Base-by-base conservation (phyloP, 495 filamentous ascomycete species). In the Antarctomyces pellizariae region DNA sequence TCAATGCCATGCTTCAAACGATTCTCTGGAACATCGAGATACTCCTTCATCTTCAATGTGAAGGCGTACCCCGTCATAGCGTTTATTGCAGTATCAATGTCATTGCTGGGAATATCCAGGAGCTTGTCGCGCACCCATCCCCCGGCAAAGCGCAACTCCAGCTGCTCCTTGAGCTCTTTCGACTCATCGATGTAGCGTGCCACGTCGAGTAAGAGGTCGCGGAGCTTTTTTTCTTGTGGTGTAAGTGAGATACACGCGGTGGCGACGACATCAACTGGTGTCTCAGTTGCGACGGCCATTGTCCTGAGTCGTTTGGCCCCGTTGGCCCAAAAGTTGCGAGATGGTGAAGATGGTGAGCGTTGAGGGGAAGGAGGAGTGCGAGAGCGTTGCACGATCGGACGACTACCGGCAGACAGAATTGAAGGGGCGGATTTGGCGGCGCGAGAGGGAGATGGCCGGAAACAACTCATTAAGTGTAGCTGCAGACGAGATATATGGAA, bases 121-220 rank as follows among this genome's bases (percentile, higher is more conserved):
- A 99, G 61, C 56, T 92, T 95, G 56, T 99, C 86, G 20, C 86
- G 70, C 15, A 99, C 89, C 86, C 86, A 99, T n/a, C 86, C 86
- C 21, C 86, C 86, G 7, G 89, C 83, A 50, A 84, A 93, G 7
- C 86, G 75, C 10, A 99, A 56, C 3, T 69, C 53, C 1, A 67
- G 41, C n/a, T 59, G 56, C 26, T 60, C 57, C 16, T 53, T 39
- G 9, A 39, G 29, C 21, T 42, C 39, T 6, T 54, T 47, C n/a
- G 60, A 53, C 9, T 62, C 42, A 31, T 70, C 59, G 34, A 79
- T 71, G 47, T 68, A 69, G 13, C 58, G 40, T 19, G 75, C 76
- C 18, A 75, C 69, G 46, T 79, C 73, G 5, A 86, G 55, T 9
- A 91, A 59, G 9, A 91, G 59, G 16, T 53, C 47, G 31, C 68